Evolutionary conservation across 257 asterid species (phyloP), one percentile per base, ranked within the genome.

Genomic region (Striga asiatica): DNA sequence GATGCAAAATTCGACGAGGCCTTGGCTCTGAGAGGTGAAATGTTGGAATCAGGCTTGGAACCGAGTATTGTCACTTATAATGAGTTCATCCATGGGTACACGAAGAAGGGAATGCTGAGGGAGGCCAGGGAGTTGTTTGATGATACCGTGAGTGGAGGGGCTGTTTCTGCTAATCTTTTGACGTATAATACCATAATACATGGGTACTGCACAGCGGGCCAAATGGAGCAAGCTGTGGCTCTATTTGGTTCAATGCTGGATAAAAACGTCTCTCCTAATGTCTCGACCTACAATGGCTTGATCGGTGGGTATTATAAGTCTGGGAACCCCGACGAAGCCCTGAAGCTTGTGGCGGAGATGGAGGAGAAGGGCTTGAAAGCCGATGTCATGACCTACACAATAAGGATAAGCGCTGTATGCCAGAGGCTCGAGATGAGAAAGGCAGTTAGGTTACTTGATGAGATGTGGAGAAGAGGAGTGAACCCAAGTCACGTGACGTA

Each of bases 261-360:
- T 7, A 81, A 65, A 67, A 72, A 20, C 67, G 68, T 87, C 17
- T 65, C 38, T 50, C 94, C 94, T 5, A 68, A 37, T 65, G 84
- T 79, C 67, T 80, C 97, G 12, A 87, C 98, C 1, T 91, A 80
- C 66, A 91, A 87, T 63, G 78, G 93, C 74, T 62, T 91, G 53
- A 64, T 87, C 20, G 88, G 89, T 60, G 96, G 89, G 54, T 81
- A 64, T 79, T 76, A 52, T 71, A 67, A 58, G 12, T 70, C 62
- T 18, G 94, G 86, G 34, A 69, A 71, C 17, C 14, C 49, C 17
- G 84, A 74, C 58, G 81, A 72, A 25, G 95, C 69, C 17, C 18
- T 64, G 22, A 73, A 61, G 67, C 72, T 82, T 55, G 74, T 82
- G 25, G 66, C 66, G 12, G 83, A 77, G 75, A 80, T 91, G 95